Evolutionary conservation across 768 basidiomycete species (phyloP).

Genomic region (Xanthoconium purpureum): DNA sequence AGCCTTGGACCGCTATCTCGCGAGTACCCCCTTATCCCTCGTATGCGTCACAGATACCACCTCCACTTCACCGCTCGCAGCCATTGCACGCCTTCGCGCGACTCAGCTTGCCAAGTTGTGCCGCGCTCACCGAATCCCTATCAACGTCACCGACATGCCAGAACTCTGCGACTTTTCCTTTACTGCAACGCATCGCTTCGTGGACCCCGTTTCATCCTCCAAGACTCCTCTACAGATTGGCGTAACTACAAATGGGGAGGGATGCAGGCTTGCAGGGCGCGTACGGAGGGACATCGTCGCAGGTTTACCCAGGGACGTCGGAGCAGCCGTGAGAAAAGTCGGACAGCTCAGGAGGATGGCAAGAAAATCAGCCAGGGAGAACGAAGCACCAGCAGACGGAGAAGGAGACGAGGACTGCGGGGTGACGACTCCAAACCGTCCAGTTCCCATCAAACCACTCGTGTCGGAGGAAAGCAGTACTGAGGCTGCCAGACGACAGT

Average conservation of each 20-base stretch:
- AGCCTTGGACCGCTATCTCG: slow-evolving; percentile 49
- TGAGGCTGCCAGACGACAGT: slow-evolving; percentile 59
- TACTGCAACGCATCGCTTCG: slow-evolving; percentile 80
- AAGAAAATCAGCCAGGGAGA: slow-evolving; percentile 25
- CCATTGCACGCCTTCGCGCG: slow-evolving; percentile 45
- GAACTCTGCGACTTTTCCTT: slow-evolving; percentile 88
- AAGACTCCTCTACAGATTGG: slow-evolving; percentile 67
- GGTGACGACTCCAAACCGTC: slow-evolving; percentile 62
- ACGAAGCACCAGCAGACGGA: slow-evolving; percentile 26
- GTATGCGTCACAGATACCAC: slow-evolving; percentile 84
- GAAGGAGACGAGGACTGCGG: slow-evolving; percentile 54
- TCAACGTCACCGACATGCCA: slow-evolving; percentile 88
- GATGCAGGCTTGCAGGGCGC: slow-evolving; percentile 79
- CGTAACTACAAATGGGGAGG: slow-evolving; percentile 88
- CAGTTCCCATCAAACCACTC: slow-evolving; percentile 46
- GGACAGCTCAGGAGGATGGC: slow-evolving; percentile 64
- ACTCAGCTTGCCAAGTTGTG: slow-evolving; percentile 55
- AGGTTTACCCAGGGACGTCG: slow-evolving; percentile 66
- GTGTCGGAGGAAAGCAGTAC: slow-evolving; percentile 34
- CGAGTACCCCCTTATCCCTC: slow-evolving; percentile 39
- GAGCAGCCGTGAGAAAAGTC: slow-evolving; percentile 70
- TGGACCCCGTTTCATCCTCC: slow-evolving; percentile 42
- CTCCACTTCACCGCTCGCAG: slow-evolving; percentile 37
- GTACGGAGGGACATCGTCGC: slow-evolving; percentile 81
- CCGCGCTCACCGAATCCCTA: slow-evolving; percentile 55